phyloP scores from a whole-genome alignment of 148 eudicot species.

The Chenopodium quinoa region DNA sequence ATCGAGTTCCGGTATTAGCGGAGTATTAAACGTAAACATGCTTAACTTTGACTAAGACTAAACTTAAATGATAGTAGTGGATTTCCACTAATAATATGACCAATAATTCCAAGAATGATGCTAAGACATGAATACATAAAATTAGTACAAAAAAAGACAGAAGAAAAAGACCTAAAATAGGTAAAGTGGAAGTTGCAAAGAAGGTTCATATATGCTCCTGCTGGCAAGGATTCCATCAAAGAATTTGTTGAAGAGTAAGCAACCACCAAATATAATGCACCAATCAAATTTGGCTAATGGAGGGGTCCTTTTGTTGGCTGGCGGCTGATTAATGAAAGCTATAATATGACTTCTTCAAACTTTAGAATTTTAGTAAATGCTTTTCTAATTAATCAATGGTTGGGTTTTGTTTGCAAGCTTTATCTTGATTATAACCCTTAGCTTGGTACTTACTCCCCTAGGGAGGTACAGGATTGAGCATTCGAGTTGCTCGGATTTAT shows the following conservation, averaged over 20 bases:
- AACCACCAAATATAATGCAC: constrained; percentile 1
- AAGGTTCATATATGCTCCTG: constrained; percentile 12
- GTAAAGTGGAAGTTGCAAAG: constrained; percentile 4
- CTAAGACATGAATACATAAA: neutral
- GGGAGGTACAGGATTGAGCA: neutral
- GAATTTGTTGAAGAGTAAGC: neutral
- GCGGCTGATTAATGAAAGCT: constrained; percentile 19
- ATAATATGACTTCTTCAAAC: neutral
- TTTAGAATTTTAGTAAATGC: neutral
- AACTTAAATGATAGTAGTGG: constrained; percentile 8
- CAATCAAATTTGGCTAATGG: constrained; percentile 10
- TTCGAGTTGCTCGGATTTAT: too few species aligned
- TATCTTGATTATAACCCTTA: neutral
- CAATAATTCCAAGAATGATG: neutral
- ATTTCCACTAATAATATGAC: constrained; percentile 17
- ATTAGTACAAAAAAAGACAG: neutral
- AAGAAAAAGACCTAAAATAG: neutral
- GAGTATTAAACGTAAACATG: neutral
- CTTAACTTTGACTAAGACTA: constrained; percentile 25
- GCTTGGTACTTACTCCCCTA: neutral
- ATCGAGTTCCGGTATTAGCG: constrained; percentile 25
- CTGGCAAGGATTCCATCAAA: constrained; percentile 11
- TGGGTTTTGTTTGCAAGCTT: neutral
- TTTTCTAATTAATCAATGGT: neutral
- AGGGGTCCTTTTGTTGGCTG: neutral